Evolutionary conservation across 768 basidiomycete species (phyloP).

Genomic region (Rhodosporidiobolus sp.): DNA sequence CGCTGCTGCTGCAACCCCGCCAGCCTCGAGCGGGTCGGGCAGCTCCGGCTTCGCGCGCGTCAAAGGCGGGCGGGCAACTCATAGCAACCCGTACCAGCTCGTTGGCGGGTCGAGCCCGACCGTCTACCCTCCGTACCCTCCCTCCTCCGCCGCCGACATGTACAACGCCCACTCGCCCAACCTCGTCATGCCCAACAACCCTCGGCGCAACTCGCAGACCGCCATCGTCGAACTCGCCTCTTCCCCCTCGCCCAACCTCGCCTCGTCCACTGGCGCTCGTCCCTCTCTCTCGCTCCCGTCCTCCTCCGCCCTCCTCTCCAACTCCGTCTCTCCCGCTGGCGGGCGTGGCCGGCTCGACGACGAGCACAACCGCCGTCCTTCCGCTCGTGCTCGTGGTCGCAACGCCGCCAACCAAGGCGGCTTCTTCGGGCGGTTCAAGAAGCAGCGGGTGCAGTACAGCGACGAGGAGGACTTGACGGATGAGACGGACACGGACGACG

Average conservation of each 20-base stretch:
- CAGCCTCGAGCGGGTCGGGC: neutral
- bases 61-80: slow-evolving; percentile 28
- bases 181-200: slow-evolving; percentile 10
- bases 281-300: slow-evolving; percentile 27
- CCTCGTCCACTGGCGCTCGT: slow-evolving; percentile 9
- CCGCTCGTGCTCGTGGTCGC: neutral
- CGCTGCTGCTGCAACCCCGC: neutral
- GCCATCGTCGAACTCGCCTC: slow-evolving; percentile 16
- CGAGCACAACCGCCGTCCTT: slow-evolving; percentile 15
- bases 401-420: slow-evolving; percentile 8
- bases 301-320: slow-evolving; percentile 29
- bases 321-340: slow-evolving; percentile 31
- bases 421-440: slow-evolving; percentile 39
- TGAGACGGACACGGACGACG: slow-evolving; percentile 32
- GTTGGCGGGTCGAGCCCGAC: neutral
- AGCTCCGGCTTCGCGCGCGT: slow-evolving; percentile 35
- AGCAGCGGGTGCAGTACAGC: slow-evolving; percentile 18
- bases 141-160: slow-evolving; percentile 28
- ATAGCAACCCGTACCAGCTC: slow-evolving; percentile 37
- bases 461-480: slow-evolving; percentile 28
- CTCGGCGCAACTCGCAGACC: slow-evolving; percentile 13
- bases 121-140: slow-evolving; percentile 37
- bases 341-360: slow-evolving; percentile 24
- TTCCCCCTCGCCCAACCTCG: neutral
- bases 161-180: slow-evolving; percentile 1